Base-by-base conservation (phyloP, 208 protist genomes). In the Phytomonas francai region DNA sequence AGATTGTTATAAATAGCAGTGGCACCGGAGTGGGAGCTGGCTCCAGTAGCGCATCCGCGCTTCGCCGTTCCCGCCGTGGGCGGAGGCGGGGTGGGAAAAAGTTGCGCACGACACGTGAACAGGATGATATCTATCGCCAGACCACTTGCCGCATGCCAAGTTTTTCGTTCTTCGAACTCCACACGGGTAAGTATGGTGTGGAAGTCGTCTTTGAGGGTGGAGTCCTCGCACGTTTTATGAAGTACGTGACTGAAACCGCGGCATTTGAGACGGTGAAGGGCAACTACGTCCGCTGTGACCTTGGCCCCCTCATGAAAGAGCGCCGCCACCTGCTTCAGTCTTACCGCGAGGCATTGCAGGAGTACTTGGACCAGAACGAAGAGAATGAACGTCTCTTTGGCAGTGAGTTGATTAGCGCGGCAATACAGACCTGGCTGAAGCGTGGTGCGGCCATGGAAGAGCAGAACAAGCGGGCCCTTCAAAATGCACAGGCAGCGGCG, bases 381-480 rank as follows among this genome's bases (percentile, higher is more conserved):
- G 81, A 91, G 68, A 83, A 92, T n/a, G 78, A 87, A 64, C 82
- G 82, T 30, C 65, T 92, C 28, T 85, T 84, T 57, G 85, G 89
- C 62, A 83, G 75, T 34, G 64, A 70, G 28, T 29, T 85, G 28
- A 70, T 84, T 42, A 76, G 74, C 6, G 42, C 66, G 4, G 65
- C 80, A 32, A 33, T 94, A 9, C 81, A 77, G n/a, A 63, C 59
- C 25, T 94, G 89, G 89, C 33, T 91, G 19, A 73, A 73, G 51
- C 66, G 77, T n/a, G 78, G 84, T 9, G 69, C 70, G 3, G 27
- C 54, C 9, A 33, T 42, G 1, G 84, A 86, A 72, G 77, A 87
- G 39, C 64, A 81, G 59, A 63, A 66, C 56, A 71, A 75, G 58
- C 12, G 42, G 59, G n/a, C 49, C 51, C 51, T 60, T 32, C 63